A percentile compares a stretch with the other conserved stretches of the same genome.
Conservation (phyloP, 345 rosid species). For the Carallia brachiata region DNA sequence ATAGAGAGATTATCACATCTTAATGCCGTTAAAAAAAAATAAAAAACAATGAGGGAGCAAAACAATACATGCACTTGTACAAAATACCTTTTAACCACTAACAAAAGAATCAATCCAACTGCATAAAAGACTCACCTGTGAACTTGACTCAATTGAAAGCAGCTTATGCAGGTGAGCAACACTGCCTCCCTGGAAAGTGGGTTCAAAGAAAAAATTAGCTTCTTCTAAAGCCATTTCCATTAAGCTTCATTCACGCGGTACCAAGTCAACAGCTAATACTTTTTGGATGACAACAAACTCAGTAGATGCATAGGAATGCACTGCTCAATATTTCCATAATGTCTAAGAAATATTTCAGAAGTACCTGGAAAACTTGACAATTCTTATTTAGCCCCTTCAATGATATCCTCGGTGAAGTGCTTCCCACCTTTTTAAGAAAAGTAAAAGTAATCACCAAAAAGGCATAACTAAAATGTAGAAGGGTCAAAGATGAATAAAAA, state of each 20-base stretch:
- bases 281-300: too few relatives aligned
- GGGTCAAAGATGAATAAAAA: too few relatives aligned
- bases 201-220: conserved; percentile 7
- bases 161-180: conserved; percentile 94
- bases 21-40: not conserved
- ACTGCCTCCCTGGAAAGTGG: conserved; percentile 71
- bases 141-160: conserved; percentile 90
- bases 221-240: not conserved
- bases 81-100: too few relatives aligned
- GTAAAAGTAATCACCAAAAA: not conserved
- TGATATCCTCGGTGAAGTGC: conserved; percentile 37
- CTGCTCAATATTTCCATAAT: not conserved
- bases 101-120: not conserved
- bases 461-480: not conserved
- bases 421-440: conserved; percentile 58
- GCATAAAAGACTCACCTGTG: conserved; percentile 56
- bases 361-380: conserved; percentile 74
- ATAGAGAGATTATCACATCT: not conserved
- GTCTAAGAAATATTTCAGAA: not conserved
- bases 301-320: not conserved
- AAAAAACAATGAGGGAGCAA: too few relatives aligned
- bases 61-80: too few relatives aligned
- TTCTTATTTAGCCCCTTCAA: conserved; percentile 40
- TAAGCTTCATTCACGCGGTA: too few relatives aligned
- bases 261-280: too few relatives aligned